Evolutionary conservation across 257 asterid genomes (phyloP).

Genomic region (Salvia miltiorrhiza): DNA sequence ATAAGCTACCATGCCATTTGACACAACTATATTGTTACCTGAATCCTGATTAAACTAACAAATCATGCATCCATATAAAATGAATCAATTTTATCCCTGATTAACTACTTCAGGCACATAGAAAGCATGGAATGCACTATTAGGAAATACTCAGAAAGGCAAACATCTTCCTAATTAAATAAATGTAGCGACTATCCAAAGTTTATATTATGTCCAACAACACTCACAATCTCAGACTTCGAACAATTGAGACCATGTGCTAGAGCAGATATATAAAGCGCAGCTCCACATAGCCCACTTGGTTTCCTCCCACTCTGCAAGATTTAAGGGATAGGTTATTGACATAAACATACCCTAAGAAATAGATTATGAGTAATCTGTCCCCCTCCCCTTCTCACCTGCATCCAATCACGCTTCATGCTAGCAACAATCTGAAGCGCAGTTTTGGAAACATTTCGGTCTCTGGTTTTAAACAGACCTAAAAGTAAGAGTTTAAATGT

Average conservation of each 20-base stretch:
- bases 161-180: not conserved
- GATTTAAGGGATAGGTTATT: slow-evolving; percentile 21
- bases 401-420: slow-evolving; percentile 98
- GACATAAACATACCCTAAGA: slow-evolving; percentile 6
- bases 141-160: not conserved
- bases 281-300: slow-evolving; percentile 95
- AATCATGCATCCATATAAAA: not conserved
- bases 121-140: not conserved
- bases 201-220: slow-evolving; percentile 11
- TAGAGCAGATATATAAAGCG: slow-evolving; percentile 78
- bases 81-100: not conserved
- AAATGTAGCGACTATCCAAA: slow-evolving; percentile 1
- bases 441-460: slow-evolving; percentile 35
- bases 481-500: slow-evolving; percentile 19
- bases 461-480: slow-evolving; percentile 55
- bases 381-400: slow-evolving; percentile 40
- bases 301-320: slow-evolving; percentile 95
- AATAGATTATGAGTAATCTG: not conserved
- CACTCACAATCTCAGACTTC: slow-evolving; percentile 75
- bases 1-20: not conserved
- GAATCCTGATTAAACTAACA: slow-evolving; percentile 7
- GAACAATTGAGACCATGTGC: slow-evolving; percentile 65
- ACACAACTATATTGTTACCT: not conserved
- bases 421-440: slow-evolving; percentile 59
- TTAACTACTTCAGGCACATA: slow-evolving; percentile 7